Conservation (phyloP, 352 stramenopile species). For the Globisporangium heterothallicum region DNA sequence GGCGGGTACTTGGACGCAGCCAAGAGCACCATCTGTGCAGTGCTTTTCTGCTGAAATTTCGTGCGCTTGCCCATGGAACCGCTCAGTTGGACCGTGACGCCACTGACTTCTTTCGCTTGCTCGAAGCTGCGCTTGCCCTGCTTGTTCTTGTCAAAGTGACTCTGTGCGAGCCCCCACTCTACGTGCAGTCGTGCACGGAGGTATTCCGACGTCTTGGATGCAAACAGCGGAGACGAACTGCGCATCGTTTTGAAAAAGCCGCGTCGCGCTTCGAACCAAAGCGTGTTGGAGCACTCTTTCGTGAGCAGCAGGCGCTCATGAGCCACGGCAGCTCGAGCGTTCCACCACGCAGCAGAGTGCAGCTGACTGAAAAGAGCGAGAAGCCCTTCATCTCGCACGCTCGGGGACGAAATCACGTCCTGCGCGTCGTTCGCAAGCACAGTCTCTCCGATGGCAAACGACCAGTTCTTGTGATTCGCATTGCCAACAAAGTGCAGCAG, state of each 20-base stretch:
- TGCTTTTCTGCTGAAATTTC: slow-evolving; percentile 92
- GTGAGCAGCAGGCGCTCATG: slow-evolving; percentile 66
- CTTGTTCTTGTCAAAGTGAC: slow-evolving; percentile 90
- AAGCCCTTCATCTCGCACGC: slow-evolving; percentile 19
- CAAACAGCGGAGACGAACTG: slow-evolving; percentile 28
- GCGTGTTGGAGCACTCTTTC: slow-evolving; percentile 59
- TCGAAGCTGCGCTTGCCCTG: slow-evolving; percentile 89
- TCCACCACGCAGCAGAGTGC: slow-evolving; percentile 66
- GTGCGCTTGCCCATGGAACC: slow-evolving; percentile 92
- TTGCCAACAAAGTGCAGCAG: slow-evolving; percentile 67
- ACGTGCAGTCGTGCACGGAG: slow-evolving; percentile 73
- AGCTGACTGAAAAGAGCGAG: slow-evolving; percentile 13
- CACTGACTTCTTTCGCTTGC: slow-evolving; percentile 73
- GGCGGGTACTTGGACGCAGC: slow-evolving; percentile 56
- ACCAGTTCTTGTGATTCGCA: slow-evolving; percentile 57
- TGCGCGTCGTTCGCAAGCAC: slow-evolving; percentile 38
- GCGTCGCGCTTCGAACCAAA: slow-evolving; percentile 71
- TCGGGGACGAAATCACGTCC: slow-evolving; percentile 27
- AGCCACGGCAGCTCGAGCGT: slow-evolving; percentile 59
- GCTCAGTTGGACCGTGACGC: slow-evolving; percentile 85
- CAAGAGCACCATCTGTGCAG: slow-evolving; percentile 86
- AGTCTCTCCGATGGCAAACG: slow-evolving; percentile 34
- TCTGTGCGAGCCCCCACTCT: slow-evolving; percentile 91
- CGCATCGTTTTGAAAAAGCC: slow-evolving; percentile 47
- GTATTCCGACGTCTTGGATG: slow-evolving; percentile 37